These are phyloP conservation scores for Drosera spatulata DNA, from an alignment of 179 eudicot species.

Conservation along the genomic window DNA sequence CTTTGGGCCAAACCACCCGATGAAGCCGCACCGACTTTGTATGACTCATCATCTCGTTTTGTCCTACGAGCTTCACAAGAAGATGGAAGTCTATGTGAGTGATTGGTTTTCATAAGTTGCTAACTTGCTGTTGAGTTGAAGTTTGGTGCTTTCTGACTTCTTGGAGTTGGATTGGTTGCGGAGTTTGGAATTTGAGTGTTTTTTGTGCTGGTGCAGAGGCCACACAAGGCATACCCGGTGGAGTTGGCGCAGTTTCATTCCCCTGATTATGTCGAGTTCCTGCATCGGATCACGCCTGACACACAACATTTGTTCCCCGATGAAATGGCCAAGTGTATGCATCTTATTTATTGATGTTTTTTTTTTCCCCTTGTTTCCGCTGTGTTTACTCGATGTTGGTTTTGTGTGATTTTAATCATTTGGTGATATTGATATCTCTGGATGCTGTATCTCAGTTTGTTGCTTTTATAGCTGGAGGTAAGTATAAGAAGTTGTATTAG, in stretches of 20 bases:
- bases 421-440: too few relatives aligned
- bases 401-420: too few relatives aligned
- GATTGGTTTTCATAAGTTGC: background rate
- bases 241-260: constrained; percentile 98
- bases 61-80: constrained; percentile 73
- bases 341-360: too few relatives aligned
- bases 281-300: constrained; percentile 85
- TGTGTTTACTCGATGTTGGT: too few relatives aligned
- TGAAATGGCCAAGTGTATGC: constrained; percentile 66
- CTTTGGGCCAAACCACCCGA: constrained; percentile 95
- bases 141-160: too few relatives aligned
- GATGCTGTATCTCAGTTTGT: too few relatives aligned
- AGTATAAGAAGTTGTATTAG: too few relatives aligned
- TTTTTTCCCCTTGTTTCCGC: too few relatives aligned
- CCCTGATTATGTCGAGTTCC: constrained; percentile 86
- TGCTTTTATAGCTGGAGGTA: too few relatives aligned
- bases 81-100: constrained; percentile 89
- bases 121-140: too few relatives aligned
- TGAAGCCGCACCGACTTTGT: constrained; percentile 24
- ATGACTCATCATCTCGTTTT: constrained; percentile 97
- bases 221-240: constrained; percentile 89
- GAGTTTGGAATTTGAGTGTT: too few relatives aligned
- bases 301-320: constrained; percentile 42
- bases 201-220: constrained; percentile 46
- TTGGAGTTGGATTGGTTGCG: too few relatives aligned